Evolutionary conservation across 768 basidiomycete genomes (phyloP).

Genomic region (Panellus pusillus): DNA sequence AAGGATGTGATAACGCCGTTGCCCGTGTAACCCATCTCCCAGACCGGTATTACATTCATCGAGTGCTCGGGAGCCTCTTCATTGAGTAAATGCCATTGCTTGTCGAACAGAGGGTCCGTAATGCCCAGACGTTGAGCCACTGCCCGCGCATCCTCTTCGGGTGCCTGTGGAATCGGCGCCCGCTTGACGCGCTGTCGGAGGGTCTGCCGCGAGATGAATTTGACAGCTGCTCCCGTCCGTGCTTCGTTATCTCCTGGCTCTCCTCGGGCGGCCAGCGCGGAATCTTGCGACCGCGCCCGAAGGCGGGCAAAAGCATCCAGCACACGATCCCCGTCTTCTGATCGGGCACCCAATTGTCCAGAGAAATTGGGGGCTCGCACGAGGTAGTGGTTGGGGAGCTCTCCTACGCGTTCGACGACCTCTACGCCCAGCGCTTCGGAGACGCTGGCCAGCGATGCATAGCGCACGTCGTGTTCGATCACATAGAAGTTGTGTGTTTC

Average conservation of each 20-base stretch:
- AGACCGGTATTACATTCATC: slow-evolving; percentile 90
- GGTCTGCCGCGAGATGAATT: slow-evolving; percentile 59
- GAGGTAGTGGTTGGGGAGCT: slow-evolving; percentile 80
- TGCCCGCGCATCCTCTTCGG: slow-evolving; percentile 9
- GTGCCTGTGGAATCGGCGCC: slow-evolving; percentile 52
- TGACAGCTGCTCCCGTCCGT: slow-evolving; percentile 41
- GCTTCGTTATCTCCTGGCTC: slow-evolving; percentile 41
- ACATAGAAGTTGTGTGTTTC: slow-evolving; percentile 81
- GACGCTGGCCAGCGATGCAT: slow-evolving; percentile 60
- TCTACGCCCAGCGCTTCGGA: slow-evolving; percentile 70
- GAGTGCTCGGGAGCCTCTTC: slow-evolving; percentile 74
- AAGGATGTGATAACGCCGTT: slow-evolving; percentile 83
- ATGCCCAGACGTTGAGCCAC: slow-evolving; percentile 38
- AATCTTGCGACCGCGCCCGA: slow-evolving; percentile 25
- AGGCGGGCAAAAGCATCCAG: slow-evolving; percentile 49
- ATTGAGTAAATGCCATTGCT: slow-evolving; percentile 97
- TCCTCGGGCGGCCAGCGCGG: slow-evolving; percentile 40
- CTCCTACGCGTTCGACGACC: slow-evolving; percentile 85
- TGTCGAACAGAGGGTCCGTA: slow-evolving; percentile 74
- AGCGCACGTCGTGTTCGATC: slow-evolving; percentile 58
- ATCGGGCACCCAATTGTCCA: slow-evolving; percentile 29
- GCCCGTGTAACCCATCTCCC: slow-evolving; percentile 91
- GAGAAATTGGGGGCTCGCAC: slow-evolving; percentile 55
- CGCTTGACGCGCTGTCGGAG: slow-evolving; percentile 71
- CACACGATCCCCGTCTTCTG: slow-evolving; percentile 45